A percentile compares a stretch with the other conserved stretches of the same genome.
phyloP scores from a whole-genome alignment of 2,329 filamentous ascomycete species.

The Neopestalotiopsis rosae region DNA sequence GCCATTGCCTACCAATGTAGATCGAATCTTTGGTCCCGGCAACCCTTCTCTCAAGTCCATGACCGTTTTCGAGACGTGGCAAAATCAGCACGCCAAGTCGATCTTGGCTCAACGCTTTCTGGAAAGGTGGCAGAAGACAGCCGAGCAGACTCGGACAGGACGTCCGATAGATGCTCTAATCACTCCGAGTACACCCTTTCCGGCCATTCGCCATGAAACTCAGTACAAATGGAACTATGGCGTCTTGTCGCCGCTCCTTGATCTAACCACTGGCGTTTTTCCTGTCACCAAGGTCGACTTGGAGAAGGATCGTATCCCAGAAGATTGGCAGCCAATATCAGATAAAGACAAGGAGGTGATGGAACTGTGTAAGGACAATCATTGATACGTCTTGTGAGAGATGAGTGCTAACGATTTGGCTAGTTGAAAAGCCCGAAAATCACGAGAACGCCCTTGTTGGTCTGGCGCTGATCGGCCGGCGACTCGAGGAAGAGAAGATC shows the following conservation, averaged over 20 bases:
- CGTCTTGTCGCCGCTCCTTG: conserved; percentile 23
- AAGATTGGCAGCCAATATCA: conserved; percentile 28
- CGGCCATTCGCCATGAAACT: conserved; percentile 20
- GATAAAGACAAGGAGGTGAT: conserved; percentile 26
- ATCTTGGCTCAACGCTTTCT: conserved; percentile 27
- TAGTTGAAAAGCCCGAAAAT: conserved; percentile 29
- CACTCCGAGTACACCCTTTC: conserved; percentile 20
- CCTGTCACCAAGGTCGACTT: conserved; percentile 30
- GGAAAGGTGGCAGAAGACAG: conserved; percentile 28
- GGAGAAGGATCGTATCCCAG: conserved; percentile 26
- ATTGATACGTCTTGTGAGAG: background rate
- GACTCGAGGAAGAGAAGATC: conserved; percentile 32
- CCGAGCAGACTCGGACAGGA: conserved; percentile 19
- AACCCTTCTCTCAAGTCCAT: conserved; percentile 22
- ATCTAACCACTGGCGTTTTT: conserved; percentile 30
- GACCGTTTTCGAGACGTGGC: conserved; percentile 30
- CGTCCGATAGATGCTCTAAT: conserved; percentile 23
- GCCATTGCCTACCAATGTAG: conserved; percentile 26
- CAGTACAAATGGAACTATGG: conserved; percentile 24
- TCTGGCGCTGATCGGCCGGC: conserved; percentile 27
- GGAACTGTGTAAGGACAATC: conserved; percentile 25
- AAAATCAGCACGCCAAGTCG: conserved; percentile 28
- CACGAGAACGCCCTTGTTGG: conserved; percentile 31
- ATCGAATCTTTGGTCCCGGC: conserved; percentile 25
- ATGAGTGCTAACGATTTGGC: conserved; percentile 1